These are phyloP conservation scores for Dacryopinax spathularia DNA, from an alignment of 768 basidiomycete species.

Conservation along the genomic window DNA sequence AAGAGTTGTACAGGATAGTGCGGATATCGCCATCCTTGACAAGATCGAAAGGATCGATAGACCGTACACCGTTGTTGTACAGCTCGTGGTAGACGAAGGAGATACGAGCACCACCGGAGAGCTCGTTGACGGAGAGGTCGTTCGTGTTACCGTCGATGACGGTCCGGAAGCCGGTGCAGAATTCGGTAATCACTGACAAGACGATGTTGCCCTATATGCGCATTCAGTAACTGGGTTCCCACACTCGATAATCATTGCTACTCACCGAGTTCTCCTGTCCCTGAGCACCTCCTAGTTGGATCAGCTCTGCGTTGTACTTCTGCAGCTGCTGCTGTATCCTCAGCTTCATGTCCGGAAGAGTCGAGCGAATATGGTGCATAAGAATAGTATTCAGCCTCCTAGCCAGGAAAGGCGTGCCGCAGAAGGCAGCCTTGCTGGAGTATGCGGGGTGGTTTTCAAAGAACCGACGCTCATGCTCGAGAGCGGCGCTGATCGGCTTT, in stretches of 20 bases:
- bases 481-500: conserved; percentile 69
- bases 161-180: conserved; percentile 90
- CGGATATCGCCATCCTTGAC: conserved; percentile 98
- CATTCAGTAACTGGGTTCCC: neutral
- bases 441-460: conserved; percentile 92
- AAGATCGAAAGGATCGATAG: conserved; percentile 96
- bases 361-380: conserved; percentile 96
- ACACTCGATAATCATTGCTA: neutral
- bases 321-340: conserved; percentile 82
- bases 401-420: conserved; percentile 91
- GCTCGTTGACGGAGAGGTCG: conserved; percentile 85
- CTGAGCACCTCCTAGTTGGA: conserved; percentile 68
- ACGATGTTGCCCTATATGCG: conserved; percentile 59
- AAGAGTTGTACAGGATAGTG: conserved; percentile 92
- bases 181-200: conserved; percentile 94
- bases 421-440: conserved; percentile 86
- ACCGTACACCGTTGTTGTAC: conserved; percentile 91
- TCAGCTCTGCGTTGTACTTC: conserved; percentile 76
- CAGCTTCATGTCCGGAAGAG: conserved; percentile 95
- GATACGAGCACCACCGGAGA: conserved; percentile 97
- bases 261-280: conserved; percentile 58
- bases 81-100: conserved; percentile 98
- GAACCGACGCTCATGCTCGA: conserved; percentile 82
- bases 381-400: conserved; percentile 96
- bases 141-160: conserved; percentile 96